Evolutionary conservation across 345 rosid species (phyloP).

Genomic region (Chamaenerion angustifolium): DNA sequence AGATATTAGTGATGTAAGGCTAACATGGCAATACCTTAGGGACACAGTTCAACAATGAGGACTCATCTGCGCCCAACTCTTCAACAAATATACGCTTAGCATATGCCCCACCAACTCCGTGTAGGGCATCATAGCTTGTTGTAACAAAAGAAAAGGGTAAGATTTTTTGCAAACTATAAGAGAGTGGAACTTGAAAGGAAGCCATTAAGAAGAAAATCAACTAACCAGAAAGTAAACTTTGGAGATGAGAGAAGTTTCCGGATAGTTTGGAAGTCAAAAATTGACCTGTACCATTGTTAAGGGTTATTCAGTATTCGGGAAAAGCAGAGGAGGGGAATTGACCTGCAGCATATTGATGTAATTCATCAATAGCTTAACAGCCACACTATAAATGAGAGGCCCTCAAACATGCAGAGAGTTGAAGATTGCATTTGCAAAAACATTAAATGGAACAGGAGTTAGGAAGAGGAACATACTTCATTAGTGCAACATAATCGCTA

Average conservation of each 20-base stretch:
- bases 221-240: slow-evolving; percentile 81
- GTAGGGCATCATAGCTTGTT: slow-evolving; percentile 77
- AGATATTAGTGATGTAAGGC: slow-evolving; percentile 1
- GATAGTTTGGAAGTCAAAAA: slow-evolving; percentile 80
- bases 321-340: neutral
- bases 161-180: slow-evolving; percentile 4
- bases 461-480: slow-evolving; percentile 52
- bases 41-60: slow-evolving; percentile 70
- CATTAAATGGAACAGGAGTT: neutral
- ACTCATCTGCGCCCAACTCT: slow-evolving; percentile 87
- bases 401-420: neutral
- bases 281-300: slow-evolving; percentile 43
- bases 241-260: slow-evolving; percentile 72
- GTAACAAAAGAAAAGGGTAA: slow-evolving; percentile 10
- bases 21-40: slow-evolving; percentile 54
- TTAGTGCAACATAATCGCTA: slow-evolving; percentile 68
- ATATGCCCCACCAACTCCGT: slow-evolving; percentile 98
- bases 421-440: neutral
- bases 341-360: too few species aligned
- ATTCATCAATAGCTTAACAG: too few species aligned
- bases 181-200: neutral
- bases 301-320: neutral
- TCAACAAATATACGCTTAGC: slow-evolving; percentile 87
- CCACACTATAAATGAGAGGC: neutral
- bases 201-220: slow-evolving; percentile 7